These are phyloP conservation scores for Calonectria pteridis DNA, from an alignment of 2,329 filamentous ascomycete genomes.

Conservation along the genomic window DNA sequence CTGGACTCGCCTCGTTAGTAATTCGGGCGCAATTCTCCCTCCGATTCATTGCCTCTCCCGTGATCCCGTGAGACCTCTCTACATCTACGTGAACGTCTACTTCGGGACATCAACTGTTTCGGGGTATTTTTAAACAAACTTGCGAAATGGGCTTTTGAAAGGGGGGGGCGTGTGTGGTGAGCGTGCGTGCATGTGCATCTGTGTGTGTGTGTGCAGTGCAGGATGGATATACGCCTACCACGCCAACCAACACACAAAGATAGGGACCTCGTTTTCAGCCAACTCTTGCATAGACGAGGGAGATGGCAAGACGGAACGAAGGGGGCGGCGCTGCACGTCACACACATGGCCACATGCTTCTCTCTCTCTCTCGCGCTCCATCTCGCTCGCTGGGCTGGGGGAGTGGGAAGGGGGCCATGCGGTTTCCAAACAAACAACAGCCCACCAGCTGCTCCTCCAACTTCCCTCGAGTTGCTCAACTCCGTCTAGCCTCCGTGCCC, in stretches of 20 bases:
- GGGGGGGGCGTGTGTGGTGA: not conserved
- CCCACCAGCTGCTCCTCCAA: constrained; percentile 41
- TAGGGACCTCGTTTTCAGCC: not conserved
- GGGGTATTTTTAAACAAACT: not conserved
- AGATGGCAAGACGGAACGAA: not conserved
- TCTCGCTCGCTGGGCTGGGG: not conserved
- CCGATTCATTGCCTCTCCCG: not conserved
- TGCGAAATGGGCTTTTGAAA: not conserved
- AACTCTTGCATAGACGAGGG: not conserved
- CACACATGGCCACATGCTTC: not conserved
- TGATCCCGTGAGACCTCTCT: not conserved
- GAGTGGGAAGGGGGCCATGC: constrained; percentile 3
- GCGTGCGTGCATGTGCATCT: not conserved
- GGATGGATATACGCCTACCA: not conserved
- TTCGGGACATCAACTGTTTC: constrained; percentile 13
- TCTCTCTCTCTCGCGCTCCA: not conserved
- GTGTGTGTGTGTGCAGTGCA: not conserved
- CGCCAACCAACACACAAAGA: not conserved
- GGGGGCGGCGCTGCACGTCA: constrained; percentile 10
- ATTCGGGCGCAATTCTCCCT: not conserved
- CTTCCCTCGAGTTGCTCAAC: constrained; percentile 38
- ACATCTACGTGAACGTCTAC: not conserved
- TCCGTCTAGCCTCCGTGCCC: constrained; percentile 8
- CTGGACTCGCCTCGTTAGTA: too few species aligned
- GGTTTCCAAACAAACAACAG: constrained; percentile 27